Conservation (phyloP, 2,329 filamentous ascomycete genomes). For the Verticillium klebahnii region DNA sequence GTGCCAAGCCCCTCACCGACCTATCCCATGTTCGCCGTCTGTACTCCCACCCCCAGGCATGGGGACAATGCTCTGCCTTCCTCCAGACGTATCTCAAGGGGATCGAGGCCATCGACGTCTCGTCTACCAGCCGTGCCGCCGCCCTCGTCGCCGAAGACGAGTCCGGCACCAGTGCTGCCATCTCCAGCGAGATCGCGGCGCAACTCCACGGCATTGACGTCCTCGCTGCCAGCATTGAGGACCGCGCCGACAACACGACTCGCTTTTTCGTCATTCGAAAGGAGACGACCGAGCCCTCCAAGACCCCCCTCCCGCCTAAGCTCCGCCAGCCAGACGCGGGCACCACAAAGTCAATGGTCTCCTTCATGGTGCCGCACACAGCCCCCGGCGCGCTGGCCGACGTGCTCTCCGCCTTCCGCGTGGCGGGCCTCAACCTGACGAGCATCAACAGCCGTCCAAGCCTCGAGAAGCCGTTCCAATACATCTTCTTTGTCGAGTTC, state of each 20-base stretch:
- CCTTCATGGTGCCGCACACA: constrained; percentile 76
- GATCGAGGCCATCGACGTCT: constrained; percentile 77
- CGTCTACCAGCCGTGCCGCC: constrained; percentile 80
- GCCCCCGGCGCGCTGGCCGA: constrained; percentile 79
- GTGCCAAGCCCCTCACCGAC: constrained; percentile 41
- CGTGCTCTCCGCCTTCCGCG: constrained; percentile 73
- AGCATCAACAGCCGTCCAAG: constrained; percentile 87
- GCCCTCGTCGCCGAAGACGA: constrained; percentile 63
- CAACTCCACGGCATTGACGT: constrained; percentile 62
- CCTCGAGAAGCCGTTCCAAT: constrained; percentile 72
- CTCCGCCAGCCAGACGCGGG: not conserved
- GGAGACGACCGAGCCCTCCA: constrained; percentile 18
- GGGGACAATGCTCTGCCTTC: constrained; percentile 82
- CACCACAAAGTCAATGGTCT: constrained; percentile 66
- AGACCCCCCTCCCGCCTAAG: constrained; percentile 4
- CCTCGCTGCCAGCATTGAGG: constrained; percentile 67
- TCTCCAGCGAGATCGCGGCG: constrained; percentile 72
- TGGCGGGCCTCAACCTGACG: constrained; percentile 72
- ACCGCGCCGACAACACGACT: constrained; percentile 71
- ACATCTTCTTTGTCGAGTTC: constrained; percentile 93
- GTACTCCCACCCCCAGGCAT: constrained; percentile 93
- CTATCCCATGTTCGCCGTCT: constrained; percentile 66
- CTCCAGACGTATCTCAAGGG: constrained; percentile 64
- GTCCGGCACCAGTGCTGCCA: constrained; percentile 64
- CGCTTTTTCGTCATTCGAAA: constrained; percentile 65